phyloP scores from a whole-genome alignment of 495 filamentous ascomycete species.

The Neurospora sp. region DNA sequence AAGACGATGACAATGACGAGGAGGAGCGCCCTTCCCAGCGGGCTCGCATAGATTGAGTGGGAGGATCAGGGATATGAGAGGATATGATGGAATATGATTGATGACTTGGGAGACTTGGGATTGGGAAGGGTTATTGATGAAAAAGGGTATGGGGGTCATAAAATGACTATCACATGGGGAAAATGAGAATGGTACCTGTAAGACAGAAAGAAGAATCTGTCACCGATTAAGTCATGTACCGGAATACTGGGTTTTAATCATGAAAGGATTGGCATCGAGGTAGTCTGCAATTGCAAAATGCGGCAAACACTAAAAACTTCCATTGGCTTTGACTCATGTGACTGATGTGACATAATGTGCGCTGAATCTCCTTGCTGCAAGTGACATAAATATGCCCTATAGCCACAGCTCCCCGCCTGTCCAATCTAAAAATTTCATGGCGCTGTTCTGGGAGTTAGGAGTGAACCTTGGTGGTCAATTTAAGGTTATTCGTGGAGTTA shows the following conservation, averaged over 20 bases:
- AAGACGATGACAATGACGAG: neutral
- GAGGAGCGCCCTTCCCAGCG: neutral
- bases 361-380: too few relatives aligned
- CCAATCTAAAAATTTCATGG: neutral
- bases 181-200: neutral
- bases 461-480: neutral
- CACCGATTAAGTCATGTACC: neutral
- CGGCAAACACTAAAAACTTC: neutral
- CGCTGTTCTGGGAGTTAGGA: neutral
- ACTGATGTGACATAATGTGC: neutral
- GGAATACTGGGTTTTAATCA: too few relatives aligned
- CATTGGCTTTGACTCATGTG: neutral
- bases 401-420: accelerated
- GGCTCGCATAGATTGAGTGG: neutral
- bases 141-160: neutral
- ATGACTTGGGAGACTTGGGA: neutral
- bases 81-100: neutral
- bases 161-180: neutral
- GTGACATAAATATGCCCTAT: neutral
- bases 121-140: neutral
- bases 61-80: neutral
- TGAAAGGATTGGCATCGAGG: too few relatives aligned
- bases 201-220: neutral
- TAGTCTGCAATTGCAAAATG: neutral
- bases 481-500: neutral